Evolutionary conservation across 441 rosid genomes (phyloP), one percentile per base, ranked within the genome.

Genomic region (Bocquillonia castaneifolia): DNA sequence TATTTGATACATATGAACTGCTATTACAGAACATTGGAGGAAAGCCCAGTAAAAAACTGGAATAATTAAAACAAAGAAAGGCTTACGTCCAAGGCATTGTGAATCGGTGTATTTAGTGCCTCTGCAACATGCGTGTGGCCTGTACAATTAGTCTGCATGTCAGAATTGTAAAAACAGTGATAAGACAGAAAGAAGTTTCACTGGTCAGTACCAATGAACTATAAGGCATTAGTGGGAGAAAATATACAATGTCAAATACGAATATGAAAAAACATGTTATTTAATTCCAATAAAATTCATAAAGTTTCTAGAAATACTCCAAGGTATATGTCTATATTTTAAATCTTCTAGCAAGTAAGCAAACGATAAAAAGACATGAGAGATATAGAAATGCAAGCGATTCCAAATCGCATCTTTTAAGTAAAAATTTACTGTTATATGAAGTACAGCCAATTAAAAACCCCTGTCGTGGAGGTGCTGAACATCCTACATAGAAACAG

Each of bases 61-160:
- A 20, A 13, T 14, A 53, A 3, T 80, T 5, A 9, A 23, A 48
- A 17, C n/a, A 45, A 20, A 28, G 25, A 44, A 79, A 84, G 79
- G 90, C 99, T 92, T 89, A 95, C 99, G 96, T 95, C 99, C 99
- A 95, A 61, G 99, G 99, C 99, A 95, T 95, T 22, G 99, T 95
- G 90, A 79, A 95, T 76, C 0, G 99, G 99, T 74, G 92, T 61
- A 79, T 80, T 86, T 23, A 95, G 79, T 55, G 91, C 84, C 82
- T 95, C 99, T 25, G 99, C 99, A 75, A 95, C 99, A 71, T 95
- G 98, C 31, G 85, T 81, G 77, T 95, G 99, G 74, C 99, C 98
- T 95, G 59, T 53, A 18, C 22, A 48, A 32, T 17, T 39, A 34
- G 32, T 26, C 59, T 39, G 1, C 15, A 3, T 45, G 56, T 58